phyloP scores from a whole-genome alignment of 2,329 filamentous ascomycete species.

The Phialophora macrospora region DNA sequence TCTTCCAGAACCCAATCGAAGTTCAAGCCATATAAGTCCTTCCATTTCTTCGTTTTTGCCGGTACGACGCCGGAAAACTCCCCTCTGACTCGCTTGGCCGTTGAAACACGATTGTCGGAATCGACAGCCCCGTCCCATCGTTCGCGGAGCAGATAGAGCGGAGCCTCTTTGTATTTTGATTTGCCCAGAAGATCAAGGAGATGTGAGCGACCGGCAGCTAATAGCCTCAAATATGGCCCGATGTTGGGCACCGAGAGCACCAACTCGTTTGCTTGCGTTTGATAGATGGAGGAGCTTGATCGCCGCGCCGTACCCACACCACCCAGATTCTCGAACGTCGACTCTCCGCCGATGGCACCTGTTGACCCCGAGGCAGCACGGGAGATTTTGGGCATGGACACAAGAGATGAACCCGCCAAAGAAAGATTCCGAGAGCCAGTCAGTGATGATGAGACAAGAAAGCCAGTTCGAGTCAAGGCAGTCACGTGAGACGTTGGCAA shows the following conservation, averaged over 20 bases:
- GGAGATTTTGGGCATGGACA: constrained; percentile 35
- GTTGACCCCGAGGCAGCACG: constrained; percentile 48
- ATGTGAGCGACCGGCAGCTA: constrained; percentile 60
- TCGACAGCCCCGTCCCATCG: constrained; percentile 68
- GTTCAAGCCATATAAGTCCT: constrained; percentile 61
- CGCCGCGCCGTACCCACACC: constrained; percentile 35
- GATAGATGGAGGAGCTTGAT: constrained; percentile 19
- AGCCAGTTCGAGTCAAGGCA: constrained; percentile 58
- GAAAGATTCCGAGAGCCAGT: constrained; percentile 31
- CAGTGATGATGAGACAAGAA: constrained; percentile 57
- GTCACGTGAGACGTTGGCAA: constrained; percentile 56
- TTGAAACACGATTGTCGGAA: constrained; percentile 49
- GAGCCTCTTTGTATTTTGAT: constrained; percentile 57
- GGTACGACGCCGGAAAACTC: constrained; percentile 62
- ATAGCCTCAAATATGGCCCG: constrained; percentile 63
- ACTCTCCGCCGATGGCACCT: constrained; percentile 40
- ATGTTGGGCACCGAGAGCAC: constrained; percentile 65
- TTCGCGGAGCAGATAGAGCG: constrained; percentile 60
- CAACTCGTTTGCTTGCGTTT: constrained; percentile 39
- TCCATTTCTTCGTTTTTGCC: constrained; percentile 68
- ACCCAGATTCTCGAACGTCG: constrained; percentile 39
- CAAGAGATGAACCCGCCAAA: constrained; percentile 30
- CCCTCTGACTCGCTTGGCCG: constrained; percentile 60
- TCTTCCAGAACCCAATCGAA: constrained; percentile 68
- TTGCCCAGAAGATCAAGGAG: constrained; percentile 59